Percentiles rank a stretch among this genome's conserved stretches.
These are phyloP conservation scores for Moesziomyces sp. DNA, from an alignment of 1,284 basidiomycete genomes.

Conservation along the genomic window DNA sequence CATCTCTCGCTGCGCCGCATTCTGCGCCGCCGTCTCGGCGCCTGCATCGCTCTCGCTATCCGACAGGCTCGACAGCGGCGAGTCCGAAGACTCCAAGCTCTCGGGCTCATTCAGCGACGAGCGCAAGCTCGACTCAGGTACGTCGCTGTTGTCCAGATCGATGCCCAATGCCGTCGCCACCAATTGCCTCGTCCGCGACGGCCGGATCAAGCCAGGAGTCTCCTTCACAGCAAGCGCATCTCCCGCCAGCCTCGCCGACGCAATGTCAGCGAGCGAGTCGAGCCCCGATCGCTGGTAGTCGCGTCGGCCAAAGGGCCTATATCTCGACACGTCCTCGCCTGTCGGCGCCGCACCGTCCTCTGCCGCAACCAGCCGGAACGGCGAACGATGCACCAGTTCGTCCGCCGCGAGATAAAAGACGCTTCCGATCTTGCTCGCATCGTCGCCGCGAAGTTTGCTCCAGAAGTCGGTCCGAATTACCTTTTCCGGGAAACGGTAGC, in stretches of 20 bases:
- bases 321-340: conserved; percentile 12
- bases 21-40: neutral
- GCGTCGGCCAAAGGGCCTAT: conserved; percentile 39
- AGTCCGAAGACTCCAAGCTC: conserved; percentile 3
- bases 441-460: conserved; percentile 69
- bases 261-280: conserved; percentile 45
- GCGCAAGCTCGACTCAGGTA: conserved; percentile 44
- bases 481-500: conserved; percentile 92
- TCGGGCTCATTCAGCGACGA: conserved; percentile 16
- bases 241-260: conserved; percentile 21
- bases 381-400: conserved; percentile 17
- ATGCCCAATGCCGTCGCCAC: conserved; percentile 37
- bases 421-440: conserved; percentile 34
- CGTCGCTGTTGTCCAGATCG: conserved; percentile 33
- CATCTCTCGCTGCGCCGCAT: neutral
- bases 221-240: conserved; percentile 8
- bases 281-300: conserved; percentile 31
- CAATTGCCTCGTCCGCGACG: conserved; percentile 36
- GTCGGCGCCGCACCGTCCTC: conserved; percentile 8
- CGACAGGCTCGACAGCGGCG: conserved; percentile 36
- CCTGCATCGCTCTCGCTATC: conserved; percentile 21
- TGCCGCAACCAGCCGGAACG: conserved; percentile 18
- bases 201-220: conserved; percentile 11
- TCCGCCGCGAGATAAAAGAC: conserved; percentile 44
- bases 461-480: conserved; percentile 94